phyloP scores from a whole-genome alignment of 1,139 yeast genomes.

The Sugiyamaella novakii region DNA sequence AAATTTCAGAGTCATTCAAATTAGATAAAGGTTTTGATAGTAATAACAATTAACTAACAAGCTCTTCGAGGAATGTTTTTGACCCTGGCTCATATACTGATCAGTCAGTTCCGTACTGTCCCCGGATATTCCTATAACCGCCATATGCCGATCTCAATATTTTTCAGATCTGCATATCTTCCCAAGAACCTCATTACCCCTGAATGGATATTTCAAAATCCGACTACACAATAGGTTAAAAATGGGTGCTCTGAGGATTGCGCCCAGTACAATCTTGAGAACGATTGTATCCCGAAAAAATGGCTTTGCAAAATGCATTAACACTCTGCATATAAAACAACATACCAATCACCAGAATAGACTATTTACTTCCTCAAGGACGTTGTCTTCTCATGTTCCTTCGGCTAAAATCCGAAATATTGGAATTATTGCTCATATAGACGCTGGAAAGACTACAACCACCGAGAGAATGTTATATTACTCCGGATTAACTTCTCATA shows the following conservation, averaged over 20 bases:
- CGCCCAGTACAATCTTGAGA: neutral
- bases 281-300: neutral
- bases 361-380: neutral
- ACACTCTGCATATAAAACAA: neutral
- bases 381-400: neutral
- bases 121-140: neutral
- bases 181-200: conserved; percentile 7
- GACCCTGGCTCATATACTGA: too few species aligned
- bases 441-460: conserved; percentile 87
- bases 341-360: neutral
- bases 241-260: too few species aligned
- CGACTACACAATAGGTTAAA: neutral
- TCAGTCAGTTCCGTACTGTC: too few species aligned
- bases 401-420: conserved; percentile 56
- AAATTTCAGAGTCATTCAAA: too few species aligned
- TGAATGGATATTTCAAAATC: conserved; percentile 2
- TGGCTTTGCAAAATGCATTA: neutral
- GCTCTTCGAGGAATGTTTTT: too few species aligned
- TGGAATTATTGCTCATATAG: conserved; percentile 84
- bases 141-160: neutral
- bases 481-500: conserved; percentile 74
- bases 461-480: conserved; percentile 90
- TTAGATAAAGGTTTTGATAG: too few species aligned
- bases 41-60: too few species aligned
- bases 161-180: conserved; percentile 7